A percentile compares a stretch with the other conserved stretches of the same genome.
Evolutionary conservation across 2,329 filamentous ascomycete genomes (phyloP).

Genomic region (Alternaria alternata): DNA sequence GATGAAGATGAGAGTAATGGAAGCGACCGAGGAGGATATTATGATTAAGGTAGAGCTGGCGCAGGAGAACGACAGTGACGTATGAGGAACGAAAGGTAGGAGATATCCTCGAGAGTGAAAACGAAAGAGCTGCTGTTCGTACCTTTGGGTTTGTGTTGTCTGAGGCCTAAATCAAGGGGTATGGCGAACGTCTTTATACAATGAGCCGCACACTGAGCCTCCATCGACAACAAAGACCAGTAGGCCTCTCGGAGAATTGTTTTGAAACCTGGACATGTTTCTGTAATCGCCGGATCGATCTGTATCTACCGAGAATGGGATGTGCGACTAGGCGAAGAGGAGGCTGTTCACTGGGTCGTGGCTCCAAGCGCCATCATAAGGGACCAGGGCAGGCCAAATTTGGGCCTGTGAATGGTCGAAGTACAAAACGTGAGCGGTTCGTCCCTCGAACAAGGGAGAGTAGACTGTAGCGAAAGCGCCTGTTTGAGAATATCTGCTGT

Average conservation of each 20-base stretch:
- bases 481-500: constrained; percentile 43
- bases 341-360: constrained; percentile 41
- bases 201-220: constrained; percentile 37
- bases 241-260: constrained; percentile 47
- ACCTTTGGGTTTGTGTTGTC: constrained; percentile 37
- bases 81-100: constrained; percentile 42
- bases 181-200: constrained; percentile 44
- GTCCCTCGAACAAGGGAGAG: constrained; percentile 33
- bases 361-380: constrained; percentile 44
- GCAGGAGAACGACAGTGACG: constrained; percentile 42
- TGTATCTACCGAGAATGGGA: constrained; percentile 34
- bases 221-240: constrained; percentile 36
- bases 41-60: constrained; percentile 39
- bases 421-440: constrained; percentile 34
- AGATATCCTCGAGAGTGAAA: constrained; percentile 44
- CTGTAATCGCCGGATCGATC: constrained; percentile 51
- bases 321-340: constrained; percentile 41
- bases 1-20: constrained; percentile 27
- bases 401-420: constrained; percentile 44
- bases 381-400: constrained; percentile 33
- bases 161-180: constrained; percentile 30
- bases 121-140: constrained; percentile 44
- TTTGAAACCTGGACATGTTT: constrained; percentile 51
- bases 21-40: constrained; percentile 42
- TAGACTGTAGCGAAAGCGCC: constrained; percentile 44